phyloP scores from a whole-genome alignment of 177 flowering plant species.

The Vitis hybrid region DNA sequence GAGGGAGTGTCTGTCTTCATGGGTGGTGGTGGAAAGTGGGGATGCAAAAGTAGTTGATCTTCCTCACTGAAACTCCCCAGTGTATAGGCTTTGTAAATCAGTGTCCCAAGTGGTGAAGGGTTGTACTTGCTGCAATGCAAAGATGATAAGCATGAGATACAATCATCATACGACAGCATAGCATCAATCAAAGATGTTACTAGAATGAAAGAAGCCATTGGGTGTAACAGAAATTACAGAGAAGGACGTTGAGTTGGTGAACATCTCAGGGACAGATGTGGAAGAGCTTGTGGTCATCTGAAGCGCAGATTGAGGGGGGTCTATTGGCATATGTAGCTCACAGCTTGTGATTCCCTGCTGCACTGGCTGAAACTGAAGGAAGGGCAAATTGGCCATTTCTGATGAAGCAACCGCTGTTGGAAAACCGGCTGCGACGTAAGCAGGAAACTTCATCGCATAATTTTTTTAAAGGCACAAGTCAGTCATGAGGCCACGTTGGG shows the following conservation, averaged over 20 bases:
- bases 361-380: slow-evolving; percentile 6
- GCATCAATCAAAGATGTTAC: no score
- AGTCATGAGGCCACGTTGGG: neutral
- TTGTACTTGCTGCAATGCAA: slow-evolving; percentile 28
- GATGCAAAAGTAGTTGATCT: neutral
- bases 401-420: slow-evolving; percentile 10
- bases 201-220: neutral
- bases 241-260: slow-evolving; percentile 18
- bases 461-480: slow-evolving; percentile 4
- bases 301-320: slow-evolving; percentile 14
- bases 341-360: slow-evolving; percentile 5
- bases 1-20: neutral
- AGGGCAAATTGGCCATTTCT: slow-evolving; percentile 12
- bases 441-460: slow-evolving; percentile 19
- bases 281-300: slow-evolving; percentile 13
- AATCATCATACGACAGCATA: neutral
- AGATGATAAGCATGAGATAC: neutral
- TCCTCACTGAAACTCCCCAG: slow-evolving; percentile 15
- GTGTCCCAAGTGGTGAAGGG: slow-evolving; percentile 19
- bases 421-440: slow-evolving; percentile 10
- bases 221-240: slow-evolving; percentile 15
- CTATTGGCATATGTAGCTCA: slow-evolving; percentile 3
- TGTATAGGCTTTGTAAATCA: slow-evolving; percentile 18
- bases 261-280: slow-evolving; percentile 14
- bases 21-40: neutral